phyloP scores from a whole-genome alignment of 176 grass and related monocot species.

The Hordeum marinum region DNA sequence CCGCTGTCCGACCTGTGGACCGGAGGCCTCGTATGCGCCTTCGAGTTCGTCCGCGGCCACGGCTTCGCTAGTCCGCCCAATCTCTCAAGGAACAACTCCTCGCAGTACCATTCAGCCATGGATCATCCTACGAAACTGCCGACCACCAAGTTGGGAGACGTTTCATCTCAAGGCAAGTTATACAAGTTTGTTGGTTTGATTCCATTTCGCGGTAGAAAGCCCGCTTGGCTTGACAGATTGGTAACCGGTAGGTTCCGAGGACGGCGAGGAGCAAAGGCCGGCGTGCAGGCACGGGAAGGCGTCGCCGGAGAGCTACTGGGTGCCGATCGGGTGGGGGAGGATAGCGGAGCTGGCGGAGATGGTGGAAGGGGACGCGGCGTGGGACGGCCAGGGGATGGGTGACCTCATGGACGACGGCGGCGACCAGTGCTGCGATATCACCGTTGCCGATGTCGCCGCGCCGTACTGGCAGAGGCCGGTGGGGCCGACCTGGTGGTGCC shows the following conservation, averaged over 20 bases:
- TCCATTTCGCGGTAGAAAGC: background rate
- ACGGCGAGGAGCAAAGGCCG: conserved; percentile 23
- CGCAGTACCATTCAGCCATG: background rate
- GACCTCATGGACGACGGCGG: conserved; percentile 21
- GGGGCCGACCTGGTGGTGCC: conserved; percentile 68
- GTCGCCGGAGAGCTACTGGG: conserved; percentile 36
- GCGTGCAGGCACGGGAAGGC: conserved; percentile 19
- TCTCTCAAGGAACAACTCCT: conserved; percentile 19
- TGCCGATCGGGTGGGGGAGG: conserved; percentile 47
- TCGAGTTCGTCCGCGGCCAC: conserved; percentile 42
- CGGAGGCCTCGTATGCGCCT: conserved; percentile 52
- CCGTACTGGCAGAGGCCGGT: conserved; percentile 46
- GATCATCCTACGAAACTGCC: background rate
- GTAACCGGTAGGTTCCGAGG: background rate
- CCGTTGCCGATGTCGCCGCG: conserved; percentile 46
- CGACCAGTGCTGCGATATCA: conserved; percentile 23
- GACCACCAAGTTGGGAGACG: background rate
- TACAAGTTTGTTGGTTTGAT: background rate
- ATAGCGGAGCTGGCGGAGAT: conserved; percentile 40
- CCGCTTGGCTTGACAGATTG: background rate
- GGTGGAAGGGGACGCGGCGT: conserved; percentile 30
- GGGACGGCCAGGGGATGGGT: conserved; percentile 12
- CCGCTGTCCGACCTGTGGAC: conserved; percentile 40
- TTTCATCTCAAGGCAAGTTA: background rate
- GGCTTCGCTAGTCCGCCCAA: background rate